phyloP scores from a whole-genome alignment of 352 stramenopile species.

The Phytophthora tubulina region DNA sequence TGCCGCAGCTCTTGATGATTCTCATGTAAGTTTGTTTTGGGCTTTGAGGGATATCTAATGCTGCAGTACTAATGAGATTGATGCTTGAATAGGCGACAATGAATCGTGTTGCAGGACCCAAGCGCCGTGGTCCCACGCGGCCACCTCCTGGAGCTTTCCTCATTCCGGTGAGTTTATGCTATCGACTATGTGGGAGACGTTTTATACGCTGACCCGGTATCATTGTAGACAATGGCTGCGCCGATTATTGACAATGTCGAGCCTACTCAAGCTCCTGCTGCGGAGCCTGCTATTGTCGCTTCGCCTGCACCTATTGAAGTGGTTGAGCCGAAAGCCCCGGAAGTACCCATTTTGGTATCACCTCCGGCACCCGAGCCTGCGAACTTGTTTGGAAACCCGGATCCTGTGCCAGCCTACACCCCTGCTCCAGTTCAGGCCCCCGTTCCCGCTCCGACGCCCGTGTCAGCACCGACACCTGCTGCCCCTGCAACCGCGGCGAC shows the following conservation, averaged over 20 bases:
- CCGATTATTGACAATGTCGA: constrained; percentile 44
- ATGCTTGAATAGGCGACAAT: constrained; percentile 68
- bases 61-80: constrained; percentile 19
- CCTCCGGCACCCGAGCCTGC: constrained; percentile 17
- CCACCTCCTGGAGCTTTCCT: constrained; percentile 71
- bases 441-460: constrained; percentile 14
- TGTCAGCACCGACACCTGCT: background rate
- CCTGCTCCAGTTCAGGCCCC: constrained; percentile 18
- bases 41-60: background rate
- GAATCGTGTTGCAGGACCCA: constrained; percentile 76
- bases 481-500: constrained; percentile 20
- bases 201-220: background rate
- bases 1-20: constrained; percentile 53
- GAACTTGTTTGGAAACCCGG: constrained; percentile 32
- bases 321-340: constrained; percentile 21
- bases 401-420: constrained; percentile 11
- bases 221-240: constrained; percentile 52
- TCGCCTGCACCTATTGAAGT: constrained; percentile 12
- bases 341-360: constrained; percentile 19
- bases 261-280: constrained; percentile 19
- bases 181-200: background rate
- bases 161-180: constrained; percentile 52
- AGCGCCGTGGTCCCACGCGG: constrained; percentile 77
- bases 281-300: constrained; percentile 10
- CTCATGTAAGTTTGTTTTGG: constrained; percentile 61